Conservation (phyloP, 176 grass and related monocot species). For the Juncus effusus region DNA sequence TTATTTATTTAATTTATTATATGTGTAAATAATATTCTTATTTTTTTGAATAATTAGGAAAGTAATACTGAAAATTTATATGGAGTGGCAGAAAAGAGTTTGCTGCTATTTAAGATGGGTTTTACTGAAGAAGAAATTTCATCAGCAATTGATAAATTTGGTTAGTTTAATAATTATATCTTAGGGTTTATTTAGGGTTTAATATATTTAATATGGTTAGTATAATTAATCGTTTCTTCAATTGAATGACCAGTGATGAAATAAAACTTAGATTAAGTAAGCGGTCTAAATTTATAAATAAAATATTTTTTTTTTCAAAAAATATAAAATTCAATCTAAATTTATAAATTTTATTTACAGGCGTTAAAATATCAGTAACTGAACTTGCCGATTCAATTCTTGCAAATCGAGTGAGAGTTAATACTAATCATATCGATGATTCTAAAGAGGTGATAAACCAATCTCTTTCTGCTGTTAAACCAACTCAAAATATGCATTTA, state of each 20-base stretch:
- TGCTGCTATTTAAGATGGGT: slow-evolving; percentile 60
- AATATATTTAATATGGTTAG: no score
- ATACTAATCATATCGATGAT: slow-evolving; percentile 35
- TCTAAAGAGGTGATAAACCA: slow-evolving; percentile 19
- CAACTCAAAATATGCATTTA: not conserved
- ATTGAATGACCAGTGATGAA: no score
- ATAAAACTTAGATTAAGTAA: not conserved
- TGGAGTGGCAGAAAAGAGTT: slow-evolving; percentile 66
- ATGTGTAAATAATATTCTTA: no score
- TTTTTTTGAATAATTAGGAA: slow-evolving; percentile 23
- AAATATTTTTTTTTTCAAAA: not conserved
- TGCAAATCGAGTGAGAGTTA: slow-evolving; percentile 46
- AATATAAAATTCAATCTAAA: no score
- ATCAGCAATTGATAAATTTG: slow-evolving; percentile 66
- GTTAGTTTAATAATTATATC: slow-evolving; percentile 33
- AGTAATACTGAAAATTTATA: slow-evolving; percentile 56
- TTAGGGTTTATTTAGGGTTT: no score
- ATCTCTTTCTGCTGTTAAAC: not conserved
- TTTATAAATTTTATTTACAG: slow-evolving; percentile 40
- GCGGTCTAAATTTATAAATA: not conserved
- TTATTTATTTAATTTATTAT: not conserved
- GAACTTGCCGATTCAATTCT: slow-evolving; percentile 70
- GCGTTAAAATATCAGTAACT: slow-evolving; percentile 41
- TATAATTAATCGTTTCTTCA: no score
- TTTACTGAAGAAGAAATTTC: slow-evolving; percentile 94